Evolutionary conservation across 139 green algal genomes (phyloP).

Genomic region (Auxenochlorella pyrenoidosa): DNA sequence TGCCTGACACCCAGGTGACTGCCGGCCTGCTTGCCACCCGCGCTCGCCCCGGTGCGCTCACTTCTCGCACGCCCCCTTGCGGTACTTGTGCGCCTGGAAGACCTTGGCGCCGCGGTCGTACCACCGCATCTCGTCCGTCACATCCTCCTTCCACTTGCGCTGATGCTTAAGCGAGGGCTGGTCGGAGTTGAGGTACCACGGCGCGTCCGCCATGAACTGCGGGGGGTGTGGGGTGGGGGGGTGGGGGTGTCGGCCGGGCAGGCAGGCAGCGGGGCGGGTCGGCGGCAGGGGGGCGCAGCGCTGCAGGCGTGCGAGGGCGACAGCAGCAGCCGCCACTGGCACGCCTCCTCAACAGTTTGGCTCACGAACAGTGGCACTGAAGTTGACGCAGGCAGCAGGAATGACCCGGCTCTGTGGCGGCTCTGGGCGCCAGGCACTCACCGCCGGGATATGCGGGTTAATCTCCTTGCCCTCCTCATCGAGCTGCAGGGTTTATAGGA

Average conservation of each 20-base stretch:
- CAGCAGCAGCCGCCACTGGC: background rate
- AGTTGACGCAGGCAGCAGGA: too few relatives aligned
- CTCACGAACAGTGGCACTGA: too few relatives aligned
- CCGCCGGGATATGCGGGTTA: slow-evolving; percentile 99
- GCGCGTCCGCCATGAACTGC: slow-evolving; percentile 97
- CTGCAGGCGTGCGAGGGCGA: background rate
- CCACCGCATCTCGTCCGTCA: slow-evolving; percentile 74
- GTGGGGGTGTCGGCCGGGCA: too few relatives aligned
- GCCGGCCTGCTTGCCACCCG: background rate
- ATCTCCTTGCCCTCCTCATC: slow-evolving; percentile 99
- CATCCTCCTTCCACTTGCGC: slow-evolving; percentile 88
- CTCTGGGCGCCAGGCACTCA: slow-evolving; percentile 61
- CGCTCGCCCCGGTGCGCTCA: slow-evolving; percentile 47
- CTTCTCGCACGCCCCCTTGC: slow-evolving; percentile 98
- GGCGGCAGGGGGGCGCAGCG: background rate
- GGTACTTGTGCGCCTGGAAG: slow-evolving; percentile 94
- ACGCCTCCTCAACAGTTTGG: too few relatives aligned
- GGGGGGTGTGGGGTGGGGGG: slow-evolving; percentile 45
- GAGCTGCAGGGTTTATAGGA: slow-evolving; percentile 46
- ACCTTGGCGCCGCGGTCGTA: slow-evolving; percentile 94
- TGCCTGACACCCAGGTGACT: background rate
- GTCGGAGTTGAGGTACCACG: slow-evolving; percentile 96
- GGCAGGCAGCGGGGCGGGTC: too few relatives aligned
- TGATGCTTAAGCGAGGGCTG: slow-evolving; percentile 97
- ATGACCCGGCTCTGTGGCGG: too few relatives aligned